Base-by-base conservation (phyloP, 352 stramenopile genomes). In the Peronospora farinosa region DNA sequence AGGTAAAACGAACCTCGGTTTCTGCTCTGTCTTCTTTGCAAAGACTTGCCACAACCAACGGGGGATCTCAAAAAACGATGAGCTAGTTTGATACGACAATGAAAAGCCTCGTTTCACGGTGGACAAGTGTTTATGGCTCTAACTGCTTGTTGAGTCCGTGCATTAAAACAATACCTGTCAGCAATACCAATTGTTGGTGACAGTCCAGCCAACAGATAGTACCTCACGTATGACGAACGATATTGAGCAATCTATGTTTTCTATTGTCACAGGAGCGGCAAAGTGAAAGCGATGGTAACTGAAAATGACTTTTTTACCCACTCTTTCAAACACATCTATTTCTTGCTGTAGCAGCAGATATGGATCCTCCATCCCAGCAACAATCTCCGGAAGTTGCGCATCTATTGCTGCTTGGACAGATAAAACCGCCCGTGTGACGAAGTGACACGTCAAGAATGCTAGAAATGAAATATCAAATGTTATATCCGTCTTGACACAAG, bases 391-490 rank as follows among this genome's bases (percentile, higher is more conserved):
- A 37, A 17, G 32, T 16, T 16, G 32, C 13, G 32, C 32, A 37
- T 6, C 32, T 4, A 12, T 37, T 37, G 12, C 32, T 37, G 3
- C 32, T 37, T 37, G 12, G 1, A 16, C 9, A 17, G 32, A 2
- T 37, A 17, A n/a, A 37, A 37, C 32, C 32, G 23, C 23, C 23
- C 23, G 3, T 27, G 23, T 27, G 23, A 27, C 23, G 2, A 33
- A 13, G 8, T 33, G 28, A 33, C 11, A 13, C 28, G 7, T 13
- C 28, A 13, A 33, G 7, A 33, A 0, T 33, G 28, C 28, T 33
- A 3, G 28, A 13, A 21, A 12, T 51, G 35, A 15, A 43, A 57
- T 60, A 49, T 58, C 55, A 58, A 42, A 63, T 63, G 41, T 63
- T 45, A 58, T 63, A 45, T 54, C 52, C 21, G 19, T 1, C n/a